A percentile compares a stretch with the other conserved stretches of the same genome.
These are phyloP conservation scores for Firmiana major DNA, from an alignment of 345 rosid genomes.

Conservation along the genomic window DNA sequence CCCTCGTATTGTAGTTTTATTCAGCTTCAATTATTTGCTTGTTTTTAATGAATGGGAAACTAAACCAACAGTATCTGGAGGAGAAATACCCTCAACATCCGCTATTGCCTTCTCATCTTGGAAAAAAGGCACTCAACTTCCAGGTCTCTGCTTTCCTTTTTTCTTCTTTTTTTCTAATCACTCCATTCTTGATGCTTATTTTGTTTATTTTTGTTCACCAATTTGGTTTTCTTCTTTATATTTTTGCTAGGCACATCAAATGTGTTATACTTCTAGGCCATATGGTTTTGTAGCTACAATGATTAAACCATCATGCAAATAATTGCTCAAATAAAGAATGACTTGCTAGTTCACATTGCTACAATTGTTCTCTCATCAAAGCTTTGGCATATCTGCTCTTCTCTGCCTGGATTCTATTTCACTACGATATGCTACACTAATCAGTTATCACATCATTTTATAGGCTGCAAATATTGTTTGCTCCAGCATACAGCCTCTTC, in stretches of 20 bases:
- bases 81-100: conserved; percentile 76
- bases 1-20: neutral
- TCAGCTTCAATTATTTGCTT: neutral
- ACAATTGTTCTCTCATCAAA: neutral
- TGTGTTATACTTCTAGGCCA: neutral
- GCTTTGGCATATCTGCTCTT: neutral
- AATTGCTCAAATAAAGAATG: too few relatives aligned
- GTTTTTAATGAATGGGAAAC: neutral
- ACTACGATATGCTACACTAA: neutral
- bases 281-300: too few relatives aligned
- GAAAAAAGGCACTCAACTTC: conserved; percentile 55
- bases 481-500: conserved; percentile 79
- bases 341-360: too few relatives aligned
- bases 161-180: neutral
- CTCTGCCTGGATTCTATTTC: neutral
- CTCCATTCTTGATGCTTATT: neutral
- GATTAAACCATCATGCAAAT: too few relatives aligned
- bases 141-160: conserved; percentile 39
- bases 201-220: neutral
- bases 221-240: too few relatives aligned
- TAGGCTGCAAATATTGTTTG: conserved; percentile 74
- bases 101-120: conserved; percentile 58
- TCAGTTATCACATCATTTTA: neutral
- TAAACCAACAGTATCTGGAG: conserved; percentile 57
- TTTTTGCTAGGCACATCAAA: too few relatives aligned